phyloP scores from a whole-genome alignment of 2,329 filamentous ascomycete species.

The Keithomyces neogunnii region DNA sequence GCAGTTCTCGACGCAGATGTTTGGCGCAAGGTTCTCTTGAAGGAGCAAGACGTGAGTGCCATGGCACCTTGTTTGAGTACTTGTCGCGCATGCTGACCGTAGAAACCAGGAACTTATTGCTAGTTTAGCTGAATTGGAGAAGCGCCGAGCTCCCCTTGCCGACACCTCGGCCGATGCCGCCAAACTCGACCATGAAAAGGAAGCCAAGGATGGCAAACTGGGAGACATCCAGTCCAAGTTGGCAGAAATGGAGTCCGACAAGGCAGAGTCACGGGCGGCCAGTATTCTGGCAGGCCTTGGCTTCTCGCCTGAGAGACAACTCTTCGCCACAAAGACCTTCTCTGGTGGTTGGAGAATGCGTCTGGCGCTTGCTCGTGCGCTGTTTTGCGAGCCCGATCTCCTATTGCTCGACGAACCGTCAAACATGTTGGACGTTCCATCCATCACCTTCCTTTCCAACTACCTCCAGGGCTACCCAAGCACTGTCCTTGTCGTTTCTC shows the following conservation, averaged over 20 bases:
- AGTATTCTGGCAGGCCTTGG: slow-evolving; percentile 95
- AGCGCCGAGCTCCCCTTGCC: slow-evolving; percentile 68
- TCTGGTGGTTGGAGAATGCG: slow-evolving; percentile 99
- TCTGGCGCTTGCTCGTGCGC: slow-evolving; percentile 82
- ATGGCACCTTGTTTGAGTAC: background rate
- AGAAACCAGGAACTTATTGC: slow-evolving; percentile 58
- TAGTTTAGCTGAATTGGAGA: slow-evolving; percentile 69
- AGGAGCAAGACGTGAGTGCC: slow-evolving; percentile 67
- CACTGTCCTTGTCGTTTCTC: slow-evolving; percentile 91
- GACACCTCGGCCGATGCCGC: slow-evolving; percentile 88
- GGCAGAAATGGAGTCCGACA: slow-evolving; percentile 98
- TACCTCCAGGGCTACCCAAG: slow-evolving; percentile 93
- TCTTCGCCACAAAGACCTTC: slow-evolving; percentile 92
- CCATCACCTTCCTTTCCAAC: slow-evolving; percentile 93
- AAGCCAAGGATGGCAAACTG: slow-evolving; percentile 82
- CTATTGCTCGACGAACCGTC: slow-evolving; percentile 97
- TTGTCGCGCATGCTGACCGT: background rate
- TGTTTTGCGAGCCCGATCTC: slow-evolving; percentile 96
- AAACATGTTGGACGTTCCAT: slow-evolving; percentile 99
- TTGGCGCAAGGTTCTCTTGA: slow-evolving; percentile 91
- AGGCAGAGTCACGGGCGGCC: slow-evolving; percentile 88
- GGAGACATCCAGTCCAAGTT: slow-evolving; percentile 88
- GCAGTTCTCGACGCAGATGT: slow-evolving; percentile 96
- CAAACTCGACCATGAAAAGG: slow-evolving; percentile 75
- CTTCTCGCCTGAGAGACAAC: slow-evolving; percentile 88